phyloP scores from a whole-genome alignment of 352 stramenopile genomes.

The Blastocystis sp. region DNA sequence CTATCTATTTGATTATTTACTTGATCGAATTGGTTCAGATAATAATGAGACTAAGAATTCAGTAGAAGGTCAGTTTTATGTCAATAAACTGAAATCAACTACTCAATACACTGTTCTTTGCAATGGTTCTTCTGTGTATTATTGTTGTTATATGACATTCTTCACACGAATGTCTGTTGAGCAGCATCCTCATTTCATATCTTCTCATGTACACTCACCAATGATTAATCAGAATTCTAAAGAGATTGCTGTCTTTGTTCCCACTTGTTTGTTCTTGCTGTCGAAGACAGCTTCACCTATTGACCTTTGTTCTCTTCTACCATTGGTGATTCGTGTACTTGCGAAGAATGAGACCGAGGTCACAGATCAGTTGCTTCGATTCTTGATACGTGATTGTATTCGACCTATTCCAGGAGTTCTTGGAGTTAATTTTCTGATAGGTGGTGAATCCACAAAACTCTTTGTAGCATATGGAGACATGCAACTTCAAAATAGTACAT shows the following conservation, averaged over 20 bases:
- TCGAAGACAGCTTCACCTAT: background rate
- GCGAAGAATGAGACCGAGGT: background rate
- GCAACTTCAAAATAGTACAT: constrained; percentile 1
- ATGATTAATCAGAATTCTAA: background rate
- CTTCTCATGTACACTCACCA: too few relatives aligned
- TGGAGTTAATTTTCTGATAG: background rate
- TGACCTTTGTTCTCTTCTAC: background rate
- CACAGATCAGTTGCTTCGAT: background rate
- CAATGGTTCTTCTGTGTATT: constrained; percentile 8
- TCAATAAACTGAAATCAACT: background rate
- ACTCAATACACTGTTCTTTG: constrained; percentile 22
- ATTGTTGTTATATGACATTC: background rate
- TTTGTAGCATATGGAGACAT: background rate
- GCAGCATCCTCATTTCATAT: background rate
- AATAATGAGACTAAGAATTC: background rate
- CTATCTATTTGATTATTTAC: background rate
- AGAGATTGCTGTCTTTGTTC: background rate
- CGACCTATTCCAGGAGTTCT: background rate
- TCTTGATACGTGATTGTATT: constrained; percentile 5
- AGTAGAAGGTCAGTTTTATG: background rate
- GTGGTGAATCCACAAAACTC: background rate
- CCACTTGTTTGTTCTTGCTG: background rate
- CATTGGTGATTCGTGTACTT: background rate
- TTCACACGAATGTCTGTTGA: background rate
- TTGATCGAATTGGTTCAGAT: background rate